Base-by-base conservation (phyloP, 2,329 filamentous ascomycete genomes). In the Aureobasidium sp. region DNA sequence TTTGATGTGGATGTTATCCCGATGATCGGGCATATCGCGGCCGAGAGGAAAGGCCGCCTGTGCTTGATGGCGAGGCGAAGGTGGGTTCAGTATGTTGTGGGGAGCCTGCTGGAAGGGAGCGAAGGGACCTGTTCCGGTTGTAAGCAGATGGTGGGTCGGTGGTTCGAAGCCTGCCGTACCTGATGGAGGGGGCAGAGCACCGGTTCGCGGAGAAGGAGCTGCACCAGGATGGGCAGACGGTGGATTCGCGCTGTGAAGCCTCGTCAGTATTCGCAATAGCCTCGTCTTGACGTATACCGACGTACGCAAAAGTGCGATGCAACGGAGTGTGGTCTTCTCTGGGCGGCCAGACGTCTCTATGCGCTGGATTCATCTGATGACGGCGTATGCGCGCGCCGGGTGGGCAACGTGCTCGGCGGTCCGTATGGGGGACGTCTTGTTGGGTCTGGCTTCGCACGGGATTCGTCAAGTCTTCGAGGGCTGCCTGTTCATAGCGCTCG, bases 1-100 rank as follows among this genome's bases (percentile, higher is more conserved):
- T 79, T 72, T 83, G 78, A 73, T 81, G 77, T 70, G 79, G 64
- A 70, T 77, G 66, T 82, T 78, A 49, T 67, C 79, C 70, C 63
- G 81, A 76, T 60, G 77, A 70, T 65, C 79, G 77, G 62, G 77
- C 71, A 57, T 77, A 78, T 73, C 61, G 72, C 70, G 58, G 69
- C 67, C n/a, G 66, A 62, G 46, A 78, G 74, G 49, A 71, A 74
- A 9, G 75, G 76, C 46, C 19, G 66, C 62, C 23, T 65, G 64
- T 19, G 67, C 65, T 27, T 68, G 68, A 61, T 72, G 69, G 64
- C 73, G 69, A 59, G 78, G 78, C 53, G 77, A 74, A 29, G 73
- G 71, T 61, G 76, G 74, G 53, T 73, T 73, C 62, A 80, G 65
- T 21, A 80, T 70, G 53, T 69, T 76, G 64, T 79, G 78, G 69